phyloP scores from a whole-genome alignment of 1,284 basidiomycete species.

The Abortiporus biennis region DNA sequence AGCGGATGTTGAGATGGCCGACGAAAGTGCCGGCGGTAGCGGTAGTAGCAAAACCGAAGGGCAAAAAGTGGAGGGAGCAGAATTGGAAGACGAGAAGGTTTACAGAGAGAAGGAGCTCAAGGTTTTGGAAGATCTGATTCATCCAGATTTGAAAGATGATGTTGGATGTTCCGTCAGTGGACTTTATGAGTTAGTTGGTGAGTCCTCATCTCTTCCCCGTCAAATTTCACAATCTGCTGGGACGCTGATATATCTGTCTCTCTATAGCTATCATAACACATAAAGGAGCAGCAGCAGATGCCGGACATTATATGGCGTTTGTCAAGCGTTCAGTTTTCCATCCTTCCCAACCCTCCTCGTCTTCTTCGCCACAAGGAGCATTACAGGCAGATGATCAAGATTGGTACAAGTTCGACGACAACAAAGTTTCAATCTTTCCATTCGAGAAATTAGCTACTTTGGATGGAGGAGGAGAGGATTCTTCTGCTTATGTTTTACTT shows the following conservation, averaged over 20 bases:
- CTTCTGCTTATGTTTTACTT: constrained; percentile 81
- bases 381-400: constrained; percentile 58
- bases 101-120: constrained; percentile 56
- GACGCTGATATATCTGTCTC: background rate
- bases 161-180: constrained; percentile 70
- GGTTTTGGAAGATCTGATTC: constrained; percentile 60
- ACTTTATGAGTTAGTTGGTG: constrained; percentile 82
- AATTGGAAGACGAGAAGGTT: constrained; percentile 56
- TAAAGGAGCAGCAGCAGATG: constrained; percentile 93
- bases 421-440: constrained; percentile 81
- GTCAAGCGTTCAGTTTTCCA: constrained; percentile 73
- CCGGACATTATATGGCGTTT: constrained; percentile 92
- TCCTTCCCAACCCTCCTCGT: constrained; percentile 5
- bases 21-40: constrained; percentile 18
- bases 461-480: constrained; percentile 85
- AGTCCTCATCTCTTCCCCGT: constrained; percentile 26
- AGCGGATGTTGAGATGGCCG: constrained; percentile 36
- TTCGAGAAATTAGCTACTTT: constrained; percentile 78
- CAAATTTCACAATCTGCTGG: background rate
- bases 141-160: constrained; percentile 61
- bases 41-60: constrained; percentile 19
- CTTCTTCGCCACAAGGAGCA: constrained; percentile 2
- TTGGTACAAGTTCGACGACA: constrained; percentile 92
- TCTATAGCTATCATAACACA: constrained; percentile 85
- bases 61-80: constrained; percentile 25